Evolutionary conservation across 2,329 filamentous ascomycete species (phyloP).

Genomic region (Neonectria neomacrospora): DNA sequence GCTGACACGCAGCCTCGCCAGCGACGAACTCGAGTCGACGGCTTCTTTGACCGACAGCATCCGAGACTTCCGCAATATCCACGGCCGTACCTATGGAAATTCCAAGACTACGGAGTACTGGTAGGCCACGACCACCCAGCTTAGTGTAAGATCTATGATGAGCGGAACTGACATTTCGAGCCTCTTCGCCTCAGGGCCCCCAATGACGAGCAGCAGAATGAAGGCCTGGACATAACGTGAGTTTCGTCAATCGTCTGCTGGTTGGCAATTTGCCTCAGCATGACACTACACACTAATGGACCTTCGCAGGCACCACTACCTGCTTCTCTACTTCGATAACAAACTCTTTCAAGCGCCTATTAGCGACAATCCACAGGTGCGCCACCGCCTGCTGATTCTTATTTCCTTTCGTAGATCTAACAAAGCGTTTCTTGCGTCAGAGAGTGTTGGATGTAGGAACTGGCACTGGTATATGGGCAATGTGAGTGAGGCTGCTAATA

Average conservation of each 20-base stretch:
- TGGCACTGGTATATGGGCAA: conserved; percentile 25
- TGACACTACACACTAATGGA: conserved; percentile 6
- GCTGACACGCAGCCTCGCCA: conserved; percentile 13
- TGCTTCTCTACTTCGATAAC: conserved; percentile 33
- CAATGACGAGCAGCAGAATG: conserved; percentile 31
- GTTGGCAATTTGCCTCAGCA: conserved; percentile 1
- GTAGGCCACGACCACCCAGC: conserved; percentile 14
- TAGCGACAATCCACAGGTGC: conserved; percentile 20
- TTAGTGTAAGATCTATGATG: neutral
- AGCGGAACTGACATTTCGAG: conserved; percentile 21
- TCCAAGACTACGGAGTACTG: conserved; percentile 36
- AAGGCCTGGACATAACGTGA: conserved; percentile 35
- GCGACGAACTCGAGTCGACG: conserved; percentile 29
- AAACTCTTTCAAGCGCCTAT: conserved; percentile 32
- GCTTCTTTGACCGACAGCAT: conserved; percentile 35
- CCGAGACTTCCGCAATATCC: conserved; percentile 33
- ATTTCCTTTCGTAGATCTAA: conserved; percentile 3
- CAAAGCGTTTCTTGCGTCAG: neutral
- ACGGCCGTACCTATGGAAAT: conserved; percentile 35
- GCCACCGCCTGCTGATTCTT: neutral
- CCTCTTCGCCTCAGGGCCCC: conserved; percentile 16
- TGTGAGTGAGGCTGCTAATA: conserved; percentile 21
- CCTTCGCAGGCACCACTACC: conserved; percentile 29
- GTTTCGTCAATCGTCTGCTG: conserved; percentile 4
- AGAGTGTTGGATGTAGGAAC: conserved; percentile 26